Base-by-base conservation (phyloP, 148 eudicot genomes). In the Fagopyrum esculentum region DNA sequence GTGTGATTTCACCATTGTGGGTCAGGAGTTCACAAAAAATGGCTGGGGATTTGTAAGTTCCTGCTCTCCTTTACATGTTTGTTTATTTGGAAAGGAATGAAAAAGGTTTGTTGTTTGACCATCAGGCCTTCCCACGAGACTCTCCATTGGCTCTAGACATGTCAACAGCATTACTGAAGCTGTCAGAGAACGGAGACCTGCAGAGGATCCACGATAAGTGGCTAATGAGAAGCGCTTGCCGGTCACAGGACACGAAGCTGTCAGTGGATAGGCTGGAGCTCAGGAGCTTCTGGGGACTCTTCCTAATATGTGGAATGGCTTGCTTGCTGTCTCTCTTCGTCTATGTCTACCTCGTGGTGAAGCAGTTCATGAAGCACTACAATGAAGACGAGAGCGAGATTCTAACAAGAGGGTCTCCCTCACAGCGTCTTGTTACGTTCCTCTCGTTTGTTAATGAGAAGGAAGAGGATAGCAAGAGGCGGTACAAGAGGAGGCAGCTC, bases 251-350 rank as follows among this genome's bases (percentile, higher is more conserved):
- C 13, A 66, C 86, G n/a, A 79, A 73, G 71, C 78, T 79, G 29
- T 74, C 46, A 71, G 90, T 81, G 13, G 85, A 85, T 78, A 77
- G 85, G 76, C 86, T 87, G 0, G 60, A 81, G 72, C 86, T 87
- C n/a, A 73, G 71, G 29, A 88, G 96, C 87, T 90, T 90, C 75
- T 87, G 89, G 88, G 92, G 92, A 4, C 90, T 90, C n/a, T 90
- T 88, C 76, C 78, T 88, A 17, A 75, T 88, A 52, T 60, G 79
- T 77, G 57, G 81, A 50, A 30, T 82, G 55, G 51, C 74, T 40
- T 80, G 82, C 54, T 43, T 80, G 19, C 75, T 80, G 10, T 66
- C 82, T 5, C 73, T 80, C 61, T 46, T 72, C 7, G 46, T 72
- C 11, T 76, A 75, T 66, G 61, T 71, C 45, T 73, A 47, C 66